Evolutionary conservation across 768 basidiomycete genomes (phyloP).

Genomic region (Crepidotus variabilis): DNA sequence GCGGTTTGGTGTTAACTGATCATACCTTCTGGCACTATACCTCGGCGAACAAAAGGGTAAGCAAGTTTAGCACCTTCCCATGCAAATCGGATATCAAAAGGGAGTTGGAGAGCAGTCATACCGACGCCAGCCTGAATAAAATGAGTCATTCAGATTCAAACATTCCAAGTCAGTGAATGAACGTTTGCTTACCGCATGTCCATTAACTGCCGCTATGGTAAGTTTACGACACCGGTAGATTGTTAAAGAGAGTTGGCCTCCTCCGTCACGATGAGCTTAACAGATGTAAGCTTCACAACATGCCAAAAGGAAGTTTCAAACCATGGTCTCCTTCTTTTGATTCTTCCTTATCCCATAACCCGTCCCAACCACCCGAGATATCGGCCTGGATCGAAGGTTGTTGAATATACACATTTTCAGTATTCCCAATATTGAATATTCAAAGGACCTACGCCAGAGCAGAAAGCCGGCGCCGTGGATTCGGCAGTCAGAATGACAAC

Average conservation of each 20-base stretch:
- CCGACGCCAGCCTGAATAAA: slow-evolving; percentile 41
- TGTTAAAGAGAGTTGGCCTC: slow-evolving; percentile 42
- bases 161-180: not conserved
- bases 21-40: slow-evolving; percentile 31
- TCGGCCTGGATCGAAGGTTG: slow-evolving; percentile 36
- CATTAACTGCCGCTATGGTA: slow-evolving; percentile 48
- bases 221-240: slow-evolving; percentile 54
- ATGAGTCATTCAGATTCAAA: not conserved
- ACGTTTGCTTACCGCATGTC: slow-evolving; percentile 36
- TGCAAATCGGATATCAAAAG: slow-evolving; percentile 49
- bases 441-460: slow-evolving; percentile 43
- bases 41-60: slow-evolving; percentile 48
- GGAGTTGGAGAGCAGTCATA: slow-evolving; percentile 45
- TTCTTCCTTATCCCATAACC: slow-evolving; percentile 34
- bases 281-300: not conserved
- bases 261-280: slow-evolving; percentile 42
- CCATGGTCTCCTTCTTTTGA: slow-evolving; percentile 46
- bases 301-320: slow-evolving; percentile 12
- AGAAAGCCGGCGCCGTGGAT: slow-evolving; percentile 46
- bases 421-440: not conserved
- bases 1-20: not conserved
- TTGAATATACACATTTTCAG: not conserved
- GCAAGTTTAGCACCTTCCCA: slow-evolving; percentile 48
- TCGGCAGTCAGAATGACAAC: slow-evolving; percentile 51
- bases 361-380: slow-evolving; percentile 43